Percentiles rank a stretch among this genome's conserved stretches.
Evolutionary conservation across 2,329 filamentous ascomycete genomes (phyloP).

Genomic region (Aspergillus sp.): DNA sequence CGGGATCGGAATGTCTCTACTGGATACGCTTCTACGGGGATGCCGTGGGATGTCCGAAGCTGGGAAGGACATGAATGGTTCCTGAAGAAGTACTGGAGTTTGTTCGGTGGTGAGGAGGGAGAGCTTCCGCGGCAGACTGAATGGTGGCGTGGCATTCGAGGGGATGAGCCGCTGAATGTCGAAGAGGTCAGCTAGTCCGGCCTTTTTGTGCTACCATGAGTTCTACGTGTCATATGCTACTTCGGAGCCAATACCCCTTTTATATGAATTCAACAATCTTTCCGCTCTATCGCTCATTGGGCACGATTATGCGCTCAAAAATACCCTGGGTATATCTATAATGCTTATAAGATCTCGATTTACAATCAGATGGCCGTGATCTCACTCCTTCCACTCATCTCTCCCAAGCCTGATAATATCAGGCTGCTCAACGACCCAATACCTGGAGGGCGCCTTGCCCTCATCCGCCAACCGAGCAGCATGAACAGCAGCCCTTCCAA

Average conservation of each 20-base stretch:
- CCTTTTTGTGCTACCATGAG: neutral
- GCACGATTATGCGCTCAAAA: neutral
- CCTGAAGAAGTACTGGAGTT: constrained; percentile 46
- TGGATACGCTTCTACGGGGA: constrained; percentile 33
- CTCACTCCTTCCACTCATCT: constrained; percentile 35
- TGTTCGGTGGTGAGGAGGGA: constrained; percentile 43
- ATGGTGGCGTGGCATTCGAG: constrained; percentile 28
- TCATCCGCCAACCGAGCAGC: constrained; percentile 31
- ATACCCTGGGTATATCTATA: neutral
- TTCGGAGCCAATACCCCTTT: neutral
- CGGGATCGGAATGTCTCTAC: constrained; percentile 21
- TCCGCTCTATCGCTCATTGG: neutral
- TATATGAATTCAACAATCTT: neutral
- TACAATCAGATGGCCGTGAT: neutral
- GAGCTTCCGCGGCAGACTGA: constrained; percentile 36
- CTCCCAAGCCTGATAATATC: constrained; percentile 37
- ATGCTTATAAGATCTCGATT: neutral
- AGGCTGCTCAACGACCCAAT: constrained; percentile 34
- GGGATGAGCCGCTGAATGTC: constrained; percentile 22
- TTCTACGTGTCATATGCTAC: neutral
- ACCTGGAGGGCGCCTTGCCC: constrained; percentile 35
- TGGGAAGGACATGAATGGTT: constrained; percentile 54
- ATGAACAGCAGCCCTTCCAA: constrained; percentile 35
- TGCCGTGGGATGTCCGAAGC: constrained; percentile 52
- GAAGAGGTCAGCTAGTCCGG: neutral